A percentile compares a stretch with the other conserved stretches of the same genome.
These are phyloP conservation scores for Pleurotus tuber-regium DNA, from an alignment of 768 basidiomycete species.

Conservation along the genomic window DNA sequence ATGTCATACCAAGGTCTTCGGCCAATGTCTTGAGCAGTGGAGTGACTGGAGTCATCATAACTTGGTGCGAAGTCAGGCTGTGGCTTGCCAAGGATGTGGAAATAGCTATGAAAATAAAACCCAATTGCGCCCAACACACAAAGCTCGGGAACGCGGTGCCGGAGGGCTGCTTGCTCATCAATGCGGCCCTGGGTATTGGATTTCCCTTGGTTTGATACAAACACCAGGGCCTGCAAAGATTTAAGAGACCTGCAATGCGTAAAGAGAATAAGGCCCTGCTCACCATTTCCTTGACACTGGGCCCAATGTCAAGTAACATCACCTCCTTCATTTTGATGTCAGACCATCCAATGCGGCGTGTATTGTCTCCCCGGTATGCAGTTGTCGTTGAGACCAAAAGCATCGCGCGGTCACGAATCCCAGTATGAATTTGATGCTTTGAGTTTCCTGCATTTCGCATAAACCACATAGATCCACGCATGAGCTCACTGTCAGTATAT, in stretches of 20 bases:
- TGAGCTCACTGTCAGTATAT: constrained; percentile 23
- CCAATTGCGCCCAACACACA: constrained; percentile 27
- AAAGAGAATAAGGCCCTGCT: not conserved
- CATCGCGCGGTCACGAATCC: constrained; percentile 28
- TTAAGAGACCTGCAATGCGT: too few species aligned
- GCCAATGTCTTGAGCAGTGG: constrained; percentile 23
- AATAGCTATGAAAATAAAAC: constrained; percentile 25
- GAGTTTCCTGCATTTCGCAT: constrained; percentile 12
- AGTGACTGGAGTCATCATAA: constrained; percentile 15
- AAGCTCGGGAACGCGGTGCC: constrained; percentile 24
- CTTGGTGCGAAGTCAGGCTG: constrained; percentile 25
- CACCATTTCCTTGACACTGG: constrained; percentile 17
- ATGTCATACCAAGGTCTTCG: constrained; percentile 26
- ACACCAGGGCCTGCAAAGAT: constrained; percentile 25
- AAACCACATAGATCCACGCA: constrained; percentile 18
- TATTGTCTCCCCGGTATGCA: constrained; percentile 28
- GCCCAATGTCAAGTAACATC: constrained; percentile 18
- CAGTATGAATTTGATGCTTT: constrained; percentile 11
- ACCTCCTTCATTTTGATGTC: constrained; percentile 20
- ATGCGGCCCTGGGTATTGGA: constrained; percentile 27
- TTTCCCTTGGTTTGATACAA: constrained; percentile 28
- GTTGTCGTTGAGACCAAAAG: constrained; percentile 23
- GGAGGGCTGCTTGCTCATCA: constrained; percentile 29
- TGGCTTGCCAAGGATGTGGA: constrained; percentile 22
- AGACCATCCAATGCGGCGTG: constrained; percentile 20